Evolutionary conservation across 345 rosid species (phyloP), one percentile per base, ranked within the genome.

Genomic region (Brassica rapa): DNA sequence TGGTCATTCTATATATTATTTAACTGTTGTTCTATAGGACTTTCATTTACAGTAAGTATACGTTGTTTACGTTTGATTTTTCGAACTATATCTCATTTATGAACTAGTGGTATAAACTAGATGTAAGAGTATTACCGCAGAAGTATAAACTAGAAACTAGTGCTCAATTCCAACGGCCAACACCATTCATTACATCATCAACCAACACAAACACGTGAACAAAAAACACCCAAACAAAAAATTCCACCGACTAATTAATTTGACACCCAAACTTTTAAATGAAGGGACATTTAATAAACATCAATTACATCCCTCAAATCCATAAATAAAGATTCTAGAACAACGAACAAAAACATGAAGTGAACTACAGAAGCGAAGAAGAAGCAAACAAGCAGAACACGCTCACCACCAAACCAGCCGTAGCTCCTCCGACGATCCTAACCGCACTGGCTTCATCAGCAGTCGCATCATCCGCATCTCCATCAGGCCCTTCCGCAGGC

Each of bases 401-500:
- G 81, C 87, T 87, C 77, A 86, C 76, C 10, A 72, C 78, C 65
- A 82, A 4, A 63, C 85, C 82, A 71, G 69, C 81, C 79, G 65
- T 61, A 35, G 80, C 82, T 56, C 84, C 84, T 77, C 69, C 84
- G 3, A 19, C 21, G 12, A 83, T 41, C 80, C 83, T 79, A 79
- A 73, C 79, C 43, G 88, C 89, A 57, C 85, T 82, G 41, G 72
- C 88, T 9, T 84, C 85, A 80, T 92, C 96, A 5, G 87, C 92
- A 0, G 87, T 81, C 0, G 81, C 78, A 63, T 92, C 97, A 1
- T 87, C 92, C 0, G 86, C 41, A 25, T 76, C 87, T 11, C 72
- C 90, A 1, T 74, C 90, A 0, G 97, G 96, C 23, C 92, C 81
- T 67, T 88, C 90, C 0, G 92, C 93, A 0, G 97, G 96, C 0